Percentiles rank a stretch among this genome's conserved stretches.
Conservation (phyloP, 306 rosid species). For the Corylus avellana region DNA sequence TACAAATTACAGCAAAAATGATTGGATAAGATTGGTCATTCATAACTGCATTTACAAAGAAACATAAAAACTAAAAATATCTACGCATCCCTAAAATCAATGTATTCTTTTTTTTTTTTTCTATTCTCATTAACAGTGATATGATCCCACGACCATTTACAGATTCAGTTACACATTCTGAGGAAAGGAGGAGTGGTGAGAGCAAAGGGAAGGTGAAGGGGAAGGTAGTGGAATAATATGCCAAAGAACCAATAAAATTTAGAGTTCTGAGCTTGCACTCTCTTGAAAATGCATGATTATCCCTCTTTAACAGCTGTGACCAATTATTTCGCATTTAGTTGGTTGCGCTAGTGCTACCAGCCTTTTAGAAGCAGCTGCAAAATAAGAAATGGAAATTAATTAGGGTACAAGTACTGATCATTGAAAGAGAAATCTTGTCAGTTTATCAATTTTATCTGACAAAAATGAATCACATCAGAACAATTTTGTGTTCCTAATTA, state of each 20-base stretch:
- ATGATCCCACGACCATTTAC: background rate
- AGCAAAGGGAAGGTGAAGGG: background rate
- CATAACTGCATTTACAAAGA: slow-evolving; percentile 27
- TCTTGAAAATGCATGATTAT: background rate
- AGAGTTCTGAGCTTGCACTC: slow-evolving; percentile 4
- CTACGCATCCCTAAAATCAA: background rate
- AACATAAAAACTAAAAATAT: background rate
- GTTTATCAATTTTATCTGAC: background rate
- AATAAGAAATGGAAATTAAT: background rate
- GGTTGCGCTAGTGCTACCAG: background rate
- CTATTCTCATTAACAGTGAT: background rate
- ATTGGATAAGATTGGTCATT: slow-evolving; percentile 6
- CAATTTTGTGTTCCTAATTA: background rate
- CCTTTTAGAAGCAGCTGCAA: slow-evolving; percentile 22
- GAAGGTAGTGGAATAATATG: background rate
- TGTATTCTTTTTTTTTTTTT: background rate
- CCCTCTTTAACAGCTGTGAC: background rate
- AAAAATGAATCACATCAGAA: background rate
- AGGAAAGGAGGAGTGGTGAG: background rate
- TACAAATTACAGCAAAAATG: background rate
- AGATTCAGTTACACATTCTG: background rate
- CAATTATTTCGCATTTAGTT: background rate
- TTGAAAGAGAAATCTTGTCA: background rate
- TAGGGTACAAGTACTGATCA: no score
- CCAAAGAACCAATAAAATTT: background rate